Evolutionary conservation across 768 basidiomycete species (phyloP), one percentile per base, ranked within the genome.

Genomic region (Hygrocybe punicea): DNA sequence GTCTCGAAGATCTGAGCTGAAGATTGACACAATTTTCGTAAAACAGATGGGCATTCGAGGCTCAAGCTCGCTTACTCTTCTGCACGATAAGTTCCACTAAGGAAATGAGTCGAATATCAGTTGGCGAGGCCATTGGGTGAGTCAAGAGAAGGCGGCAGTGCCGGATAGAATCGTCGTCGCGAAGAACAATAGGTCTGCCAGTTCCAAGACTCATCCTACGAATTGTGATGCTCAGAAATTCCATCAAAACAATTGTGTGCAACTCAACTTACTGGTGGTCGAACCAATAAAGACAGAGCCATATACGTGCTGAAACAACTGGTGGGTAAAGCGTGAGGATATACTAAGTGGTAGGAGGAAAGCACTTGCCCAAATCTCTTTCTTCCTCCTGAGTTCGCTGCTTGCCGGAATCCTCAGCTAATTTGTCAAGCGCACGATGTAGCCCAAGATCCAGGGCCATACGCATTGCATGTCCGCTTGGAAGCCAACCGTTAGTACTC

Each of bases 281-380:
- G 65, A 96, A 93, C 91, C 93, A 93, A 69, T 95, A 96, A 42
- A 96, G 80, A 68, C 93, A 94, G 58, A 95, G 77, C 93, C 93
- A 97, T 59, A 95, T 93, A 51, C 94, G 82, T 2, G 93, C 91
- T 58, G 93, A 94, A 6, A 96, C 87, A 46, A 96, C 91, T 91
- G 66, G 21, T 56, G 33, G 37, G 36, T 51, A 45, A 42, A 35
- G 51, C 57, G 58, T 55, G 51, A 58, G 23, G 39, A 51, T 16
- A 35, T 56, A 35, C 58, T 39, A 39, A 56, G 19, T 51, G 35
- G 50, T 37, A 54, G 58, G 59, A 58, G 49, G 33, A 23, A 58
- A 8, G 55, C 23, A 67, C 76, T 58, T 76, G 90, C 91, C 87
- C 35, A 96, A 79, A 66, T 96, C 87, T 55, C 93, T 76, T 69